Evolutionary conservation across 805 yeast genomes (phyloP).

Genomic region (Wickerhamiella nectarea): DNA sequence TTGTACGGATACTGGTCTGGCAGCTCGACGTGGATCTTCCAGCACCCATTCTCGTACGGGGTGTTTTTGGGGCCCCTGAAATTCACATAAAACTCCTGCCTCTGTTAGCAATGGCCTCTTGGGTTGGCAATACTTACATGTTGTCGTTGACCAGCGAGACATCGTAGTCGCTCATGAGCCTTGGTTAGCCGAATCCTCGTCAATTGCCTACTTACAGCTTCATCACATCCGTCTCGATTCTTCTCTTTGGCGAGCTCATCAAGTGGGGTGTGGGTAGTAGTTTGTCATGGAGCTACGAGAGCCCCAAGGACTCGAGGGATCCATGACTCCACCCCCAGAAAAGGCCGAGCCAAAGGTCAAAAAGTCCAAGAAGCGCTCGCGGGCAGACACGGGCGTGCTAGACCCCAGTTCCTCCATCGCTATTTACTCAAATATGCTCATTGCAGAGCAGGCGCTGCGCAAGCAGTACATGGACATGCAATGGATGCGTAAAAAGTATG

Average conservation of each 20-base stretch:
- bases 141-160: constrained; percentile 71
- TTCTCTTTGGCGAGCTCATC: constrained; percentile 46
- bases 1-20: constrained; percentile 94
- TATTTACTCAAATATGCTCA: constrained; percentile 41
- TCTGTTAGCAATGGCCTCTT: constrained; percentile 12
- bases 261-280: background rate
- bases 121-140: constrained; percentile 28
- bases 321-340: constrained; percentile 3
- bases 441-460: constrained; percentile 74
- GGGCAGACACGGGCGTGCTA: background rate
- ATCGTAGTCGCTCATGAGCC: constrained; percentile 82
- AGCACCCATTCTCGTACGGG: constrained; percentile 77
- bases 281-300: constrained; percentile 10
- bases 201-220: constrained; percentile 44
- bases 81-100: constrained; percentile 74
- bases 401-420: constrained; percentile 33
- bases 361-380: background rate
- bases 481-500: constrained; percentile 47
- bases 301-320: constrained; percentile 11
- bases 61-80: constrained; percentile 79
- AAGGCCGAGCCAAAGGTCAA: background rate
- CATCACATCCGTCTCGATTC: constrained; percentile 93
- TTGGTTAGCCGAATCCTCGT: constrained; percentile 15
- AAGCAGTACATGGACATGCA: constrained; percentile 67
- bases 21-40: constrained; percentile 85